Base-by-base conservation (phyloP, 768 basidiomycete genomes). In the Rhodotorula paludigena region DNA sequence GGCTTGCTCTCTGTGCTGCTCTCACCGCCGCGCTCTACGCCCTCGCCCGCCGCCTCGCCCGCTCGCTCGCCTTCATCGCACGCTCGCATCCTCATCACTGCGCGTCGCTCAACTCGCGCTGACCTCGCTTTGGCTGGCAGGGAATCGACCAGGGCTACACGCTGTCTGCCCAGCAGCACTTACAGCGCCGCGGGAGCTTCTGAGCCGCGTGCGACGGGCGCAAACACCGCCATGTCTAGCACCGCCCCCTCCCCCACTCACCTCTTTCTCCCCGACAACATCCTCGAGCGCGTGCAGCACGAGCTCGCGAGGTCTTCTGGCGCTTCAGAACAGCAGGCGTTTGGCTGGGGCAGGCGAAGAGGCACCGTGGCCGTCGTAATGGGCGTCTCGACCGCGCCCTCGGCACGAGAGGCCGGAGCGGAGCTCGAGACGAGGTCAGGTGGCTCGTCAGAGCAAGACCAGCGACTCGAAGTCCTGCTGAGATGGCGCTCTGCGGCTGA, bases 121-220 rank as follows among this genome's bases (percentile, higher is more conserved):
- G 15, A 38, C 38, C 28, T 0, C 14, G 1, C 9, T 8, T 5
- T 23, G 33, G 0, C 11, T 2, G 12, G n/a, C 57, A 68, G 67
- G 67, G 67, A 10, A 21, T 41, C 23, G 67, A 68, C 57, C 20
- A 2, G 7, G 52, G 53, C 25, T 68, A 63, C 53, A 41, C 21
- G 9, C 39, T 51, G 20, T 35, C 38, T 11, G 67, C 67, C 1
- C 14, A 32, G 6, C 20, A 68, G 3, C 67, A 68, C 41, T 33
- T 68, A 14, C 28, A 41, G 21, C 33, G 67, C 5, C 28, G 67
- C 25, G 67, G 67, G 3, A 63, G 62, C 62, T 68, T 68, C 33
- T 68, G 20, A 39, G 25, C 55, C 20, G 15, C 32, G n/a, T 20
- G 15, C 57, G 3, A 10, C 28, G 3, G 12, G 21, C 39, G 20